Evolutionary conservation across 139 green algal genomes (phyloP), one percentile per base, ranked within the genome.

Genomic region (Haematococcus sp.): DNA sequence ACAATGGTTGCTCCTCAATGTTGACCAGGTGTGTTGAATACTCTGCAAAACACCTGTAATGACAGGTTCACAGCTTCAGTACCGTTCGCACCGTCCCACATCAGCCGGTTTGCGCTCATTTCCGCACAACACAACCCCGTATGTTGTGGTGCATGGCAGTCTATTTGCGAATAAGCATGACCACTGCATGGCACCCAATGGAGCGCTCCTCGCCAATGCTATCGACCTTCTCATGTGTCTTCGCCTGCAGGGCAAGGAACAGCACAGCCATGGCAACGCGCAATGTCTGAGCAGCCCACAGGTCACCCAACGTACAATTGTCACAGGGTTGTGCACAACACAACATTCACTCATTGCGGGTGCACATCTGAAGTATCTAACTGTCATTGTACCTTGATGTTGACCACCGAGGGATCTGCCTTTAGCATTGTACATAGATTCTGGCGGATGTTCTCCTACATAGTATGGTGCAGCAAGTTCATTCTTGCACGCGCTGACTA

Each of bases 161-260:
- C n/a, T 59, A 58, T 32, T 82, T 60, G n/a, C 35, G 59, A 19
- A 96, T 84, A 1, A 99, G 83, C 87, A 98, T 89, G 30, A 96
- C 87, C 0, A 99, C 96, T 3, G 93, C 91, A 67, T 99, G 92
- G 83, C 92, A 97, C 0, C 85, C 94, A 52, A 99, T 97, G 81
- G 86, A 94, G 30, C 96, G 84, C 86, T 98, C 96, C 86, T 99
- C 96, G 0, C 96, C 96, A 28, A 99, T 86, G 73, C 84, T 94
- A 86, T 99, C 96, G 32, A 99, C 96, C 83, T 98, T 98, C 77
- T 99, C 96, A 81, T 99, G 96, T 23, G 96, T 99, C 83, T 98
- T 98, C 60, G 96, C 96, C 88, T 98, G 84, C 15, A n/a, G 27
- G 15, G 40, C 23, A 27, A 22, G 25, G 5, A 13, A 16, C 23